Evolutionary conservation across 495 filamentous ascomycete genomes (phyloP), one percentile per base, ranked within the genome.

Genomic region (Acidiella bohemica): DNA sequence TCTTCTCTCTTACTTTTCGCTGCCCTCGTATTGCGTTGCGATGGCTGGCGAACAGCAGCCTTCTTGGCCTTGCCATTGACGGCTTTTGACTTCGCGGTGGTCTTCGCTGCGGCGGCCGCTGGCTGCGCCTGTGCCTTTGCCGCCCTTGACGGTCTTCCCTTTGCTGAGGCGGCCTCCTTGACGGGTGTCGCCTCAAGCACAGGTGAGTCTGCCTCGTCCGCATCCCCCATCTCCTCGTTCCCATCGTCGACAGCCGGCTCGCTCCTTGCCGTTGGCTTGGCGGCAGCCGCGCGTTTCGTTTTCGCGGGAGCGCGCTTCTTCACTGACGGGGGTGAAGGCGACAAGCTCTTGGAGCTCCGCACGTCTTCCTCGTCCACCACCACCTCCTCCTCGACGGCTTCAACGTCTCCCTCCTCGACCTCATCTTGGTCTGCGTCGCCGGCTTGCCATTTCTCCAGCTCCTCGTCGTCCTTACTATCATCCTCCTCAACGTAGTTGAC

Each of bases 401-500:
- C 22, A 39, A 39, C 39, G 42, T 51, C 41, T 11, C 32, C 30
- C 22, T 47, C 17, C 36, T 13, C 38, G 39, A 20, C 14, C 18
- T 31, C 53, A 11, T 49, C 34, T 1, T 37, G 54, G 19, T 36
- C 45, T 8, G 31, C 43, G 7, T 43, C 44, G 18, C 32, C 29
- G 3, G 29, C 17, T 16, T 24, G 9, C 23, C 30, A 24, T 24
- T 39, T 13, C 32, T 67, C 57, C 64, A 72, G 67, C 28, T 73
- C 73, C 17, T 63, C 56, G 21, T 77, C 75, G 30, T 73, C 70
- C n/a, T 72, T 68, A 36, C 70, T 68, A 39, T 68, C 72, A 23
- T 68, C 65, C 16, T 65, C 54, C 46, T 78, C 74, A 19, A 63
- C 67, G 49, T 78, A 79, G 42, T 63, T 76, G 45, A 50, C 59